Percentiles rank a stretch among this genome's conserved stretches.
Evolutionary conservation across 176 grass and related monocot genomes (phyloP).

Genomic region (Hordeum marinum): DNA sequence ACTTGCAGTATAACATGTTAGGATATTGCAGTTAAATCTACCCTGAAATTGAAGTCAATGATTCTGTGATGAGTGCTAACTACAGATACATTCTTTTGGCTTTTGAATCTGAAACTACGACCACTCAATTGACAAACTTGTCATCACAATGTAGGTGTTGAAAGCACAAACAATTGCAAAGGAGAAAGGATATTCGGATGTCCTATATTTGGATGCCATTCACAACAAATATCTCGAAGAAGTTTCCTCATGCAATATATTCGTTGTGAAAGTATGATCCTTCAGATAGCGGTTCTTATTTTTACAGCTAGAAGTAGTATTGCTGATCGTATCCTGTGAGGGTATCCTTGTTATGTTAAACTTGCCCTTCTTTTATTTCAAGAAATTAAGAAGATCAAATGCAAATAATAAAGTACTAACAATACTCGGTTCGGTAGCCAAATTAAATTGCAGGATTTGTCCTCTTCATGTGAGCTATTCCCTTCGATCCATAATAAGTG

Average conservation of each 20-base stretch:
- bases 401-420: background rate
- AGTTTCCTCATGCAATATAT: conserved; percentile 83
- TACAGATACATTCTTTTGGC: background rate
- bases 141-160: conserved; percentile 47
- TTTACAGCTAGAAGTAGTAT: background rate
- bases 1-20: background rate
- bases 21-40: background rate
- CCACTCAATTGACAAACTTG: background rate
- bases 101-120: background rate
- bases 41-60: background rate
- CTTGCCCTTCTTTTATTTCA: background rate
- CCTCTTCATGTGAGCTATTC: background rate
- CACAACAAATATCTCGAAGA: conserved; percentile 86
- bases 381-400: background rate
- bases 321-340: background rate
- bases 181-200: conserved; percentile 81
- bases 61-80: background rate
- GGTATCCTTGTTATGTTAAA: background rate
- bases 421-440: background rate
- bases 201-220: conserved; percentile 74
- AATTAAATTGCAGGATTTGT: background rate
- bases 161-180: conserved; percentile 76
- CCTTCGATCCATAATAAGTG: no score
- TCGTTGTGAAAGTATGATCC: conserved; percentile 67
- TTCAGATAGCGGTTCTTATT: background rate